phyloP scores from a whole-genome alignment of 768 basidiomycete genomes.

The Clathrus columnatus region DNA sequence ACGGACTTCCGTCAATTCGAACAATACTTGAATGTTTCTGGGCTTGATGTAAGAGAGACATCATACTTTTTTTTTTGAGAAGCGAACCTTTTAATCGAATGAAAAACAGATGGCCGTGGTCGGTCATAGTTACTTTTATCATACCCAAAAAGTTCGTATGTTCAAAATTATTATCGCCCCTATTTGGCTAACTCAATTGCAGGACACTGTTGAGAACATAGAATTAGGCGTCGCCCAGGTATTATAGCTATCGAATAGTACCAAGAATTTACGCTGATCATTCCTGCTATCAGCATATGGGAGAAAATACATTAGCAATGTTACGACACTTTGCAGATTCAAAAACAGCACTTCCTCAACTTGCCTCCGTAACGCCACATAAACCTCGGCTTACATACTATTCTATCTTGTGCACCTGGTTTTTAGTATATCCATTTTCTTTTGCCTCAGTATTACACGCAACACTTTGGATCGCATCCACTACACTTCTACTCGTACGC shows the following conservation, averaged over 20 bases:
- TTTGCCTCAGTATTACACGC: slow-evolving; percentile 61
- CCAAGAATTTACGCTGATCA: neutral
- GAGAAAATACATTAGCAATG: slow-evolving; percentile 75
- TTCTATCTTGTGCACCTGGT: slow-evolving; percentile 55
- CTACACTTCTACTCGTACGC: slow-evolving; percentile 32
- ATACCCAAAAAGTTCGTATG: slow-evolving; percentile 67
- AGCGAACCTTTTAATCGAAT: neutral
- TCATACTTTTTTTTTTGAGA: neutral
- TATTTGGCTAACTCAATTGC: slow-evolving; percentile 6
- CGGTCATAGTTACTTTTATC: slow-evolving; percentile 88
- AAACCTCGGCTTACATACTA: slow-evolving; percentile 58
- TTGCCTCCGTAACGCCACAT: neutral
- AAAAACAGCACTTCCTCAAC: slow-evolving; percentile 53
- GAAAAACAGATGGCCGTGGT: slow-evolving; percentile 74
- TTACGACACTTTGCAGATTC: slow-evolving; percentile 63
- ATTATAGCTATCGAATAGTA: slow-evolving; percentile 2
- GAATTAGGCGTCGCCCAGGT: slow-evolving; percentile 67
- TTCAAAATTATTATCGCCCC: neutral
- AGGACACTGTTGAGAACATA: slow-evolving; percentile 78
- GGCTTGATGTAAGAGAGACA: slow-evolving; percentile 61
- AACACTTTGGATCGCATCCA: slow-evolving; percentile 37
- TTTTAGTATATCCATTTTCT: slow-evolving; percentile 59
- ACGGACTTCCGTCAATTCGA: slow-evolving; percentile 96
- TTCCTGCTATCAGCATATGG: slow-evolving; percentile 78
- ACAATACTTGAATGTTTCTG: slow-evolving; percentile 81